These are phyloP conservation scores for Calonectria multiphialidica DNA, from an alignment of 2,329 filamentous ascomycete genomes.

Conservation along the genomic window DNA sequence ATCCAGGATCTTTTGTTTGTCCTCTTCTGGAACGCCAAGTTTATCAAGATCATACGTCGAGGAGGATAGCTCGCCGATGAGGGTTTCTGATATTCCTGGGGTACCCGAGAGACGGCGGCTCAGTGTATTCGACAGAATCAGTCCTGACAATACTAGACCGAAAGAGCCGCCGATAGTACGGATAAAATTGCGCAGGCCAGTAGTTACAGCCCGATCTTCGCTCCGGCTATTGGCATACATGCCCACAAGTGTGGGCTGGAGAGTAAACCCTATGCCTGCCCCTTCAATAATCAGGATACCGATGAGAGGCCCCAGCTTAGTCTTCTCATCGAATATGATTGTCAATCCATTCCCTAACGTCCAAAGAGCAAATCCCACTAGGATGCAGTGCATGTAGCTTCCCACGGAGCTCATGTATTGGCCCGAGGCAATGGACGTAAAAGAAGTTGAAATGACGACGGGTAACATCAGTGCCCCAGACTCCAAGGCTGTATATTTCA, in stretches of 20 bases:
- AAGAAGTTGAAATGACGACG: neutral
- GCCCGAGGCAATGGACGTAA: neutral
- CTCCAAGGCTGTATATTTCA: neutral
- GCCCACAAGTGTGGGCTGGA: neutral
- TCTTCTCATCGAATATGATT: neutral
- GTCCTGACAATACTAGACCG: neutral
- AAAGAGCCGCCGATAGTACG: neutral
- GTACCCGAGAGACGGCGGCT: neutral
- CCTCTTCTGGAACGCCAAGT: neutral
- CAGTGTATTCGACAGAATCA: neutral
- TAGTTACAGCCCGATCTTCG: neutral
- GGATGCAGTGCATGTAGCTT: neutral
- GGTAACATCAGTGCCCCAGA: neutral
- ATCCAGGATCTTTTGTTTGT: neutral
- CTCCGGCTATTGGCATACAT: conserved; percentile 2
- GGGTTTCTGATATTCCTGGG: neutral
- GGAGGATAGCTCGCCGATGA: neutral
- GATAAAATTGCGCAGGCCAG: neutral
- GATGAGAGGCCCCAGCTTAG: neutral
- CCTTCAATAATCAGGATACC: neutral
- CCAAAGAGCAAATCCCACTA: neutral
- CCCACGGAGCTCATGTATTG: neutral
- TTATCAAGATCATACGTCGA: neutral
- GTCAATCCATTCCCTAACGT: neutral
- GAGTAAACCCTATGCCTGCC: neutral